phyloP scores from a whole-genome alignment of 441 rosid species.

The Mallotus japonicus region DNA sequence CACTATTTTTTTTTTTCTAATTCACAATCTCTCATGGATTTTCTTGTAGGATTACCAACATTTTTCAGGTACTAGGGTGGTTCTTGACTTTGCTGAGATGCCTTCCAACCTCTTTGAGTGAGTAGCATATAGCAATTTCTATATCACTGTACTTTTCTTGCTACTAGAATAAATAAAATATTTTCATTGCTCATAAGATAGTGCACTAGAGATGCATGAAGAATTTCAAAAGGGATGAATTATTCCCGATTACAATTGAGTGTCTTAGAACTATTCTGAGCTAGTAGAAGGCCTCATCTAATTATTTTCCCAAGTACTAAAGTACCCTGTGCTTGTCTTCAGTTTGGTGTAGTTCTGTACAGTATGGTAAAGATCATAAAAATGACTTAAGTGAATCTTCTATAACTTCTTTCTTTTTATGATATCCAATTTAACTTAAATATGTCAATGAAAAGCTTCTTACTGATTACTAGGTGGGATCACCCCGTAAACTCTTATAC shows the following conservation, averaged over 20 bases:
- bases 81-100: conserved; percentile 89
- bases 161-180: neutral
- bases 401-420: neutral
- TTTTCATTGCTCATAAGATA: neutral
- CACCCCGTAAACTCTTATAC: neutral
- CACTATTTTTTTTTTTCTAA: neutral
- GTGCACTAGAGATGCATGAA: neutral
- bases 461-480: neutral
- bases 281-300: neutral
- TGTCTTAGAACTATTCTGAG: conserved; percentile 1
- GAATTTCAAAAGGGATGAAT: neutral
- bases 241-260: neutral
- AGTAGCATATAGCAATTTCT: conserved; percentile 38
- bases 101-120: conserved; percentile 98
- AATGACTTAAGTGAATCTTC: neutral
- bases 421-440: neutral
- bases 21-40: conserved; percentile 8
- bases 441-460: neutral
- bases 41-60: conserved; percentile 87
- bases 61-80: conserved; percentile 93
- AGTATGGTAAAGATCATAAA: no score
- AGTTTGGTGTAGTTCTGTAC: neutral
- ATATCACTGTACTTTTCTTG: neutral
- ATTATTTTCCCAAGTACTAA: neutral
- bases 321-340: neutral